phyloP scores from a whole-genome alignment of 2,329 filamentous ascomycete genomes.

The Orbilia oligospora region DNA sequence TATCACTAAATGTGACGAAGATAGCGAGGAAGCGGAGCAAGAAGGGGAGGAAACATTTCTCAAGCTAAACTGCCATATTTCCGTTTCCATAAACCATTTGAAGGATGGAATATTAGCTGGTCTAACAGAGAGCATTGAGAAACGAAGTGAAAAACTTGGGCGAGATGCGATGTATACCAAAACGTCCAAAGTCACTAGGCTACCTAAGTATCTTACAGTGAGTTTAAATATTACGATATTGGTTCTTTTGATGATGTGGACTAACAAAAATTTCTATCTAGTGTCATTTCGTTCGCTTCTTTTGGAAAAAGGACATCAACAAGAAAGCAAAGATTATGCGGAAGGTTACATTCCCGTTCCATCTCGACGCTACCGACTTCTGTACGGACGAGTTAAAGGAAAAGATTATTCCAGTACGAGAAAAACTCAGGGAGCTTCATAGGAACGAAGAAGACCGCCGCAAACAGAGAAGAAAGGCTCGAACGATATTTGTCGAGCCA shows the following conservation, averaged over 20 bases:
- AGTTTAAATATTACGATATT: conserved; percentile 9
- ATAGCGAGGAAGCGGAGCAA: conserved; percentile 76
- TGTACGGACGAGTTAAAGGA: conserved; percentile 90
- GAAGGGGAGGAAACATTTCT: conserved; percentile 81
- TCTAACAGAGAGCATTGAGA: conserved; percentile 90
- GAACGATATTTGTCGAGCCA: conserved; percentile 68
- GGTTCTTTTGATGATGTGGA: neutral
- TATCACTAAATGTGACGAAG: conserved; percentile 85
- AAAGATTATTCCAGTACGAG: conserved; percentile 88
- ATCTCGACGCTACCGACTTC: conserved; percentile 93
- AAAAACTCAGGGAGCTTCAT: conserved; percentile 93
- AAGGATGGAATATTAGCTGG: conserved; percentile 87
- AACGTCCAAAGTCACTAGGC: conserved; percentile 86
- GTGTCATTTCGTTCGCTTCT: conserved; percentile 93
- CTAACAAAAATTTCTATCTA: conserved; percentile 5
- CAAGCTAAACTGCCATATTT: conserved; percentile 97
- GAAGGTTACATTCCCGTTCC: conserved; percentile 95
- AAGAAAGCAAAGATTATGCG: conserved; percentile 99
- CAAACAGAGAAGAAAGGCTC: conserved; percentile 47
- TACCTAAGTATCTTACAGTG: conserved; percentile 95
- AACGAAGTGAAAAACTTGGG: conserved; percentile 82
- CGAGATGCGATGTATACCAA: conserved; percentile 90
- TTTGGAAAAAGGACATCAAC: conserved; percentile 94
- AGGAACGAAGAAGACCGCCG: conserved; percentile 87
- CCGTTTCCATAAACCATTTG: conserved; percentile 86